Base-by-base conservation (phyloP, 441 rosid species). In the Codiaeum variegatum region DNA sequence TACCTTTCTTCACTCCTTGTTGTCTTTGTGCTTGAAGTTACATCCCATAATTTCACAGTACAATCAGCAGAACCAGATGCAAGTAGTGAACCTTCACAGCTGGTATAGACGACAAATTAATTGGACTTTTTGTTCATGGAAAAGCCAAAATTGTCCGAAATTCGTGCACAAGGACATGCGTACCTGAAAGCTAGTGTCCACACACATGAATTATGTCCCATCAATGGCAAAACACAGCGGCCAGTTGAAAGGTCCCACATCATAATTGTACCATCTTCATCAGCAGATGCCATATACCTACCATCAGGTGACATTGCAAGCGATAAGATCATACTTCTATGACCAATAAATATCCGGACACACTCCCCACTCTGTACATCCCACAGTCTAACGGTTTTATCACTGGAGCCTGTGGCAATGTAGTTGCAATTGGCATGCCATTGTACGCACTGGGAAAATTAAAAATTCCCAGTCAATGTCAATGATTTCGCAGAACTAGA, bases 341-440 rank as follows among this genome's bases (percentile, higher is more conserved):
- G 98, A 70, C 97, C 97, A 66, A 93, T 86, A 79, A 92, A 96
- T 75, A 91, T 88, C 31, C 99, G 80, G 38, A 87, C 92, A 73
- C 97, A 93, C 62, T 93, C 97, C 80, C 99, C 98, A 8, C 90
- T 92, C 75, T 89, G 90, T 23, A 93, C 96, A 78, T 96, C 97
- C 98, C 99, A 92, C 67, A 93, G 82, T 67, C 99, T 78, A 66
- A 93, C 98, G 8, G 93, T 92, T 83, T 91, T 93, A 84, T 96
- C 98, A 52, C 96, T 90, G 55, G 97, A 93, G 26, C 99, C 99
- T 6, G 98, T 93, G 16, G 97, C 98, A 24, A 92, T 84, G 82
- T 88, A 93, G 86, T 93, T 96, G 84, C 98, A 96, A 82, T 96
- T 96, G 73, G 88, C 87, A 85, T 96, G 98, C 99, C 99, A 96